Conservation (phyloP, 73 alveolate species). For the Stentor roeselii region DNA sequence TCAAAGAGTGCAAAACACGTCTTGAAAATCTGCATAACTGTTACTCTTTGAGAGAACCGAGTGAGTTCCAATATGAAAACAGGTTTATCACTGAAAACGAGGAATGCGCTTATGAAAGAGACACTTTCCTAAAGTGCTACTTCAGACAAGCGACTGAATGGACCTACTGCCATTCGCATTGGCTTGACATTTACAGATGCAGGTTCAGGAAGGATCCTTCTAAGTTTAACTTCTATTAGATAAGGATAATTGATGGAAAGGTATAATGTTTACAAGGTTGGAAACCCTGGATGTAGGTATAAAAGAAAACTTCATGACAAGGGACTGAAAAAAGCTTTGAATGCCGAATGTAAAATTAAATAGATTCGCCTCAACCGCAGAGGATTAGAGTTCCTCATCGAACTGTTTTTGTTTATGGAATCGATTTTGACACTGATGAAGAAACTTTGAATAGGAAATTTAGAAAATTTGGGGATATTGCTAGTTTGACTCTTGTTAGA, state of each 20-base stretch:
- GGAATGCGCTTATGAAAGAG: conserved; percentile 4
- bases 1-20: neutral
- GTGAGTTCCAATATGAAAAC: neutral
- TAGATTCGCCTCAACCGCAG: conserved; percentile 25
- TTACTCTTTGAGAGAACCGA: conserved; percentile 22
- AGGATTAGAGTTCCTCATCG: neutral
- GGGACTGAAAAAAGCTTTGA: conserved; percentile 38
- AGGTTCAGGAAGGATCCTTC: conserved; percentile 16
- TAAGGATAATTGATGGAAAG: neutral
- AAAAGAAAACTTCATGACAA: conserved; percentile 32
- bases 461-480: conserved; percentile 22
- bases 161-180: neutral
- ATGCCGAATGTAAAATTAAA: conserved; percentile 21
- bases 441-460: conserved; percentile 24
- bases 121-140: neutral
- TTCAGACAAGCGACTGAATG: conserved; percentile 16
- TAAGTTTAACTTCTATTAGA: neutral
- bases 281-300: neutral
- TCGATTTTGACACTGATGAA: conserved; percentile 18
- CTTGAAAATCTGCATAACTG: conserved; percentile 17
- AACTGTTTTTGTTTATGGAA: conserved; percentile 31
- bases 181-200: neutral
- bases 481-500: conserved; percentile 20
- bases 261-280: neutral
- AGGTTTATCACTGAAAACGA: neutral